Evolutionary conservation across 1,139 yeast species (phyloP), one percentile per base, ranked within the genome.

Genomic region (Yamadazyma membranifaciens): DNA sequence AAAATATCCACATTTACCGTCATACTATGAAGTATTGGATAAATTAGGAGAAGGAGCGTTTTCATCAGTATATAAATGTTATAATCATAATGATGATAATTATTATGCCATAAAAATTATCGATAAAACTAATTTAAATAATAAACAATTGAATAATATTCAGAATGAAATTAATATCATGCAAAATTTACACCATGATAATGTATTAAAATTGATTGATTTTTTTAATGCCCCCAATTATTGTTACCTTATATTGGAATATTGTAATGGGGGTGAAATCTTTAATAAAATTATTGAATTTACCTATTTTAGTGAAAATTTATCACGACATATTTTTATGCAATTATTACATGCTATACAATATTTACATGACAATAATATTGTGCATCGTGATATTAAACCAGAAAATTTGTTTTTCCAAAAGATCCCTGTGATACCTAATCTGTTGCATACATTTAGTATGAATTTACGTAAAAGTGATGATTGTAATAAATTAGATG

Each of bases 331-430:
- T 65, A 84, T 91, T 10, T 87, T 92, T 45, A 65, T 73, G 34
- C 98, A 92, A 59, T 81, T 92, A 38, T 88, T 95, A 9, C 73
- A 82, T 38, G 94, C 98, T 0, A 75, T 92, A 17, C 76, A 81
- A 47, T 87, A 87, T 60, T 69, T 92, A 52, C 98, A 92, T 64
- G 81, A 80, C 47, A 81, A 79, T 42, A 95, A 96, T 38, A 83
- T 92, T 34, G 98, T 89, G 14, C 98, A 92, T 60, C 75, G 98
- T 42, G 98, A 92, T 62, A 84, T 92, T 51, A 92, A 92, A 60
- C 98, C 98, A 0, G 98, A 92, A 56, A 92, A 92, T 61, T 68
- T 92, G 41, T 69, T 92, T 38, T 92, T 87, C 61, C 79, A 62
- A 37, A 57, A 55, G 33, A 69, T 72, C 27, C 71, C 71, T 2